Percentiles rank a stretch among this genome's conserved stretches.
Conservation (phyloP, 768 basidiomycete species). For the Tylopilus balloui region DNA sequence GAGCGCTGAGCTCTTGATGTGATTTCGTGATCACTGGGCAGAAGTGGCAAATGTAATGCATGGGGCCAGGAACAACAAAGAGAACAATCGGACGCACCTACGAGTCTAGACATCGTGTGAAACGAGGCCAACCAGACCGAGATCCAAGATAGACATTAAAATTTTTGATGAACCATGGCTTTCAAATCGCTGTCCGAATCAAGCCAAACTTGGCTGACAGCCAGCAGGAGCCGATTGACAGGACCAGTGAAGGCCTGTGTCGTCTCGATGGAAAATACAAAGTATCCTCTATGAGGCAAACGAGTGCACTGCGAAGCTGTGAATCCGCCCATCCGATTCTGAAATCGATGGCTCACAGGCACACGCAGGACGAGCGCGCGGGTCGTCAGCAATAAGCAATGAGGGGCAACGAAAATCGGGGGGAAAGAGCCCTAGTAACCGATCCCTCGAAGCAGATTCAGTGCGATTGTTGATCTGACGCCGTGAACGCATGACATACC, state of each 20-base stretch:
- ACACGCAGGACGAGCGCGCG: background rate
- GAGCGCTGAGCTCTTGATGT: background rate
- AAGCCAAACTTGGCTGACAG: background rate
- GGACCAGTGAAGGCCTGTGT: background rate
- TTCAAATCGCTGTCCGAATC: no score
- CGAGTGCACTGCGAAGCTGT: background rate
- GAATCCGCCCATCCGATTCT: slow-evolving; percentile 8
- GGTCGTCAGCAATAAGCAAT: background rate
- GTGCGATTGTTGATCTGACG: background rate
- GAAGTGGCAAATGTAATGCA: background rate
- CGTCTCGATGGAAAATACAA: background rate
- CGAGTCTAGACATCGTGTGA: slow-evolving; percentile 1
- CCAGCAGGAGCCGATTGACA: background rate
- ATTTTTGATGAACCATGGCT: background rate
- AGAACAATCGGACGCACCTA: background rate
- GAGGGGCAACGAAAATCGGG: background rate
- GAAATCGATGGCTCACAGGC: slow-evolving; percentile 6
- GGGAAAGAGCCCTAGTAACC: background rate
- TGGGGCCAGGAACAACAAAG: background rate
- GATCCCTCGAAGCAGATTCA: background rate
- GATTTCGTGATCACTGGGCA: background rate
- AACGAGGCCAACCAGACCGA: background rate
- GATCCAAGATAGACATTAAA: slow-evolving; percentile 3
- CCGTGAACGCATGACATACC: background rate
- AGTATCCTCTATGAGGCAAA: background rate